Conservation (phyloP, 2,329 filamentous ascomycete species). For the Xylaria polymorpha region DNA sequence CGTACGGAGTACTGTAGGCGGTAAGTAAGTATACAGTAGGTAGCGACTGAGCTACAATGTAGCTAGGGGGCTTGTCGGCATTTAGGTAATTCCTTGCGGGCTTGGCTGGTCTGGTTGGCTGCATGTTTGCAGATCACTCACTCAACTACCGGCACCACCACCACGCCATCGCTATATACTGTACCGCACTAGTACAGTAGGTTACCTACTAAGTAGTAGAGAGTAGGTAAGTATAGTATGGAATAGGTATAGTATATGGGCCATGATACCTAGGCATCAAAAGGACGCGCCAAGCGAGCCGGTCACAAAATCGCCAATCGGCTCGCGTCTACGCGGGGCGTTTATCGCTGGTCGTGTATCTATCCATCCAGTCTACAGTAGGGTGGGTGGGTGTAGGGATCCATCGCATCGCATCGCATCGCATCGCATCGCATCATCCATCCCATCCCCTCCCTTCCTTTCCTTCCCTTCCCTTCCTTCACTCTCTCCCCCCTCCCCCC, state of each 20-base stretch:
- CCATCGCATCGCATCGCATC: neutral
- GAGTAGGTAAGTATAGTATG: no score
- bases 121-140: slow-evolving; percentile 33
- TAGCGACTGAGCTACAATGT: neutral
- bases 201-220: no score
- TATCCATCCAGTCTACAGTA: no score
- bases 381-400: neutral
- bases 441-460: no score
- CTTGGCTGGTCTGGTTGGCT: slow-evolving; percentile 18
- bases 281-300: slow-evolving; percentile 3
- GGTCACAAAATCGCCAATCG: slow-evolving; percentile 13
- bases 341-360: neutral
- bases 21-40: neutral
- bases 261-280: neutral
- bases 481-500: neutral
- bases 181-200: no score
- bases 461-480: no score
- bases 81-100: neutral
- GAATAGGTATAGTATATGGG: no score
- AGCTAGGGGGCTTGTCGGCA: slow-evolving; percentile 1
- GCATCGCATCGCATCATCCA: no score
- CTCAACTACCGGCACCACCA: slow-evolving; percentile 36
- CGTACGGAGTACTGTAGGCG: no score
- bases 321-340: slow-evolving; percentile 14
- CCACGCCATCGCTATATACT: slow-evolving; percentile 12